Conservation (phyloP, 169 alveolate species). For the Plasmodium coatneyi region DNA sequence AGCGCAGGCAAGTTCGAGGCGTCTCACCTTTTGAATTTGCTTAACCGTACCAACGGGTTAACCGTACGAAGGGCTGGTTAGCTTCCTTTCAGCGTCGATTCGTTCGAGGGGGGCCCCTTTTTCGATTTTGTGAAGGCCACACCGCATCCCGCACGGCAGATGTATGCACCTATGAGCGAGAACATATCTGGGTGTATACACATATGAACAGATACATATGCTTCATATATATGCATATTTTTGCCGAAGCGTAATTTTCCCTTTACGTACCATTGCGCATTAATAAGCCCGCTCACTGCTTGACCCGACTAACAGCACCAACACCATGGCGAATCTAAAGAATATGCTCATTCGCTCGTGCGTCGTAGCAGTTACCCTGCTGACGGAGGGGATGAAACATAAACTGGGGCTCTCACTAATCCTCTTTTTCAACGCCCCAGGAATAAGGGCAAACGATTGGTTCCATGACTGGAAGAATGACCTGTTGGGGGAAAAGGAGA, state of each 20-base stretch:
- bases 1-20: background rate
- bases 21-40: background rate
- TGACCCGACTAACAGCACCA: background rate
- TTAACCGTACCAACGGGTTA: background rate
- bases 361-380: background rate
- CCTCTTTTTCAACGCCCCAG: background rate
- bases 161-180: background rate
- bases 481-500: background rate
- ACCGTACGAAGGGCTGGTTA: too few species aligned
- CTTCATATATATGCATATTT: too few species aligned
- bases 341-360: background rate
- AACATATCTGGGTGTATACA: background rate
- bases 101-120: background rate
- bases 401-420: background rate
- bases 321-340: background rate
- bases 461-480: background rate
- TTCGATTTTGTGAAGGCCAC: background rate
- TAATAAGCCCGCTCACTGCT: background rate
- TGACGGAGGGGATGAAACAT: background rate
- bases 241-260: background rate
- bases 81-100: background rate
- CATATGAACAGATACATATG: background rate
- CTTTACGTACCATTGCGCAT: background rate
- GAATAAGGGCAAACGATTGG: background rate
- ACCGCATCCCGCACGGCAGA: background rate